These are phyloP conservation scores for Dactylellina drechsleri DNA, from an alignment of 2,329 filamentous ascomycete genomes.

Conservation along the genomic window DNA sequence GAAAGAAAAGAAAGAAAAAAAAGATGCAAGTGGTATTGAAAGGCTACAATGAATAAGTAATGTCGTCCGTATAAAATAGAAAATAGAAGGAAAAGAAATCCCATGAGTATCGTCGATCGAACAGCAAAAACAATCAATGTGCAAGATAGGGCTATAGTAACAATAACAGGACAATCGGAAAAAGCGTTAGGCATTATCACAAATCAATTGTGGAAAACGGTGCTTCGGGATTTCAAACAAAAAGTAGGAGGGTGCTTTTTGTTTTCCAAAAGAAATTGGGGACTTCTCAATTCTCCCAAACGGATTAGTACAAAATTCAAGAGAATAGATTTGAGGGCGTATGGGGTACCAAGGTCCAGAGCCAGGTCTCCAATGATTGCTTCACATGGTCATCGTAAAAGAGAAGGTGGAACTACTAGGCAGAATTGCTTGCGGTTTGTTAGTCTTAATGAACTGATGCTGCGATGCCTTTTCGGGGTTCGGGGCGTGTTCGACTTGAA, in stretches of 20 bases:
- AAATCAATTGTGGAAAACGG: constrained; percentile 47
- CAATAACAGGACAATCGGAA: constrained; percentile 3
- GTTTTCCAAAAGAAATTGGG: background rate
- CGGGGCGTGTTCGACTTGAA: constrained; percentile 37
- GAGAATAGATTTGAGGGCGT: background rate
- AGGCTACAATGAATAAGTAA: constrained; percentile 9
- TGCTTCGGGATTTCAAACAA: background rate
- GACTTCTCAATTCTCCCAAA: background rate
- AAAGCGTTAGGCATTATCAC: constrained; percentile 39
- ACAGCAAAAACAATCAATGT: constrained; percentile 6
- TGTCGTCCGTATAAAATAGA: constrained; percentile 38
- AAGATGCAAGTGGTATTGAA: constrained; percentile 29
- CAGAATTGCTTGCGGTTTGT: constrained; percentile 32
- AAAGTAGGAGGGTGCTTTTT: background rate
- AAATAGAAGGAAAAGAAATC: constrained; percentile 9
- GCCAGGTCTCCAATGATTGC: too few species aligned
- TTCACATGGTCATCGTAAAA: constrained; percentile 53
- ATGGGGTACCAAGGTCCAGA: too few species aligned
- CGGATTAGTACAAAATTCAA: background rate
- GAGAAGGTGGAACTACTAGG: constrained; percentile 50
- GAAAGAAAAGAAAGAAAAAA: constrained; percentile 2
- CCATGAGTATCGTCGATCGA: constrained; percentile 43
- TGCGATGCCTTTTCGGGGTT: constrained; percentile 42
- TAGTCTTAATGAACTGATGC: constrained; percentile 34
- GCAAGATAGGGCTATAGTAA: constrained; percentile 18